A percentile compares a stretch with the other conserved stretches of the same genome.
Evolutionary conservation across 495 filamentous ascomycete species (phyloP).

Genomic region (Penicillium egyptiacum): DNA sequence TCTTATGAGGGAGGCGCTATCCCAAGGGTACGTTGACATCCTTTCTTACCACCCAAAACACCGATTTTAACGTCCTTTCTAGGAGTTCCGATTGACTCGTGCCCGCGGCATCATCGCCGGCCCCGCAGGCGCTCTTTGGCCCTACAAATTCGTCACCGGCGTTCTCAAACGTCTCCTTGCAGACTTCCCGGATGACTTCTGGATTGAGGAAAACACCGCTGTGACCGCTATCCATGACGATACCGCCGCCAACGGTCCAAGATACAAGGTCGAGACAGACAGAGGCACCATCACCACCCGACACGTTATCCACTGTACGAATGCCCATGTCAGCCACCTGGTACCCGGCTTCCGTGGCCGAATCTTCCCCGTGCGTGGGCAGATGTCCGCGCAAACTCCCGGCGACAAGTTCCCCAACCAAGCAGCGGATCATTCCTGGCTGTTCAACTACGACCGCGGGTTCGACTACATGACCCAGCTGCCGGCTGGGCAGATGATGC

Average conservation of each 20-base stretch:
- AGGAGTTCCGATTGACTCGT: slow-evolving; percentile 41
- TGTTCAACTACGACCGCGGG: slow-evolving; percentile 57
- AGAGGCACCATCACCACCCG: slow-evolving; percentile 59
- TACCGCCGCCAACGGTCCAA: background rate
- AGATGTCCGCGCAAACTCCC: slow-evolving; percentile 64
- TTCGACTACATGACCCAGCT: slow-evolving; percentile 82
- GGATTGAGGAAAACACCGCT: slow-evolving; percentile 72
- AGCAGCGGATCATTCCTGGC: slow-evolving; percentile 34
- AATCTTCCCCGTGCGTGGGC: slow-evolving; percentile 67
- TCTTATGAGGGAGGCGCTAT: slow-evolving; percentile 26
- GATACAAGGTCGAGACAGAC: slow-evolving; percentile 54
- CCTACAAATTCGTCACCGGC: slow-evolving; percentile 74
- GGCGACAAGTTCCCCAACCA: slow-evolving; percentile 36
- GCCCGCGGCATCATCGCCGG: slow-evolving; percentile 46
- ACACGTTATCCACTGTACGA: slow-evolving; percentile 73
- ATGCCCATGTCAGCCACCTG: slow-evolving; percentile 73
- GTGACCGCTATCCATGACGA: slow-evolving; percentile 47
- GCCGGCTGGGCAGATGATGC: slow-evolving; percentile 59
- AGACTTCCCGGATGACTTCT: slow-evolving; percentile 46
- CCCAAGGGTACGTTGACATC: slow-evolving; percentile 21
- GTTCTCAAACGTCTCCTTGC: slow-evolving; percentile 58
- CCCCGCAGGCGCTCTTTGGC: slow-evolving; percentile 62
- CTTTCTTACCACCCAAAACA: background rate
- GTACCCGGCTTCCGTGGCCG: slow-evolving; percentile 66
- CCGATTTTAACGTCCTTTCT: background rate